Conservation (phyloP, 129 eudicot species). For the carrot (Daucus carota) region DNA sequence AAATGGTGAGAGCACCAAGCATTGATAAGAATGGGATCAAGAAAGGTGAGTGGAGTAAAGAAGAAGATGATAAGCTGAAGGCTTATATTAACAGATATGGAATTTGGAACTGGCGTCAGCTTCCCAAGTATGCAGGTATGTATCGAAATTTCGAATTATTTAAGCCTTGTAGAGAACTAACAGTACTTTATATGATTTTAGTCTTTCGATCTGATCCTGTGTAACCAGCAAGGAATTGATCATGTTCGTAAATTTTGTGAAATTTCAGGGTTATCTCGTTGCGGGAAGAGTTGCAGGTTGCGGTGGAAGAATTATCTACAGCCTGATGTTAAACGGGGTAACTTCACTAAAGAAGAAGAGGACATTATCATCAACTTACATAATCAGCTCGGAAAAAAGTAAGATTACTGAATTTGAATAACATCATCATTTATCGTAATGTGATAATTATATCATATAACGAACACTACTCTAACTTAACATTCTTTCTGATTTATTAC, state of each 20-base stretch:
- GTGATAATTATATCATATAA: background rate
- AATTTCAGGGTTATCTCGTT: background rate
- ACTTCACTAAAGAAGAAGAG: background rate
- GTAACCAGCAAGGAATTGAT: background rate
- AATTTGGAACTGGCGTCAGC: slow-evolving; percentile 29
- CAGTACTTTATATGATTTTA: background rate
- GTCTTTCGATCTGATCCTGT: background rate
- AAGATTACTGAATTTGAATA: background rate
- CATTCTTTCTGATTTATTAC: background rate
- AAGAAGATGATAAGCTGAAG: slow-evolving; percentile 26
- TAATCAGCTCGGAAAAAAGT: slow-evolving; percentile 2
- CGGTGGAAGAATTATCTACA: slow-evolving; percentile 2
- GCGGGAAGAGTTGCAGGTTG: slow-evolving; percentile 2
- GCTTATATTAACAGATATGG: slow-evolving; percentile 26
- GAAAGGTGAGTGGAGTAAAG: slow-evolving; percentile 32
- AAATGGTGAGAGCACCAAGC: slow-evolving; percentile 24
- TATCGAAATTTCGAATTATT: background rate
- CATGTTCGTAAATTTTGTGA: background rate
- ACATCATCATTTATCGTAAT: too few relatives aligned
- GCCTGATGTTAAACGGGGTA: background rate
- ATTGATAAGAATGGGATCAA: slow-evolving; percentile 22
- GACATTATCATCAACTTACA: background rate
- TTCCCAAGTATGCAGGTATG: slow-evolving; percentile 34
- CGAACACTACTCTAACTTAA: background rate
- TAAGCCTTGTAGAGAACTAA: too few relatives aligned